Percentiles rank a stretch among this genome's conserved stretches.
phyloP scores from a whole-genome alignment of 2,329 filamentous ascomycete genomes.

The Exophiala oligosperma region DNA sequence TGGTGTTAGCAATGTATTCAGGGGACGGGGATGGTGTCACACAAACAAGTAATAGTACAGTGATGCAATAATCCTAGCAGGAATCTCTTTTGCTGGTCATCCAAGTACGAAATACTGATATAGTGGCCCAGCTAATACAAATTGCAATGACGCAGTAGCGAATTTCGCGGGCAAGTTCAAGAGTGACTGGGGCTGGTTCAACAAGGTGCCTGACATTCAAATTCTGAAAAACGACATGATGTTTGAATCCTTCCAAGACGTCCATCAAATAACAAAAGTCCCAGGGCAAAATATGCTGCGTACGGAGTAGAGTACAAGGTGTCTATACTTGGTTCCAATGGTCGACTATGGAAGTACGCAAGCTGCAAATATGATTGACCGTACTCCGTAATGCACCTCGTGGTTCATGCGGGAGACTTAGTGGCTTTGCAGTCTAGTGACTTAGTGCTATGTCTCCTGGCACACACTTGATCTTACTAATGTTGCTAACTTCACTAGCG shows the following conservation, averaged over 20 bases:
- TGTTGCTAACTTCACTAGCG: no score
- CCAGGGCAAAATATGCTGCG: neutral
- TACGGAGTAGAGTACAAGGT: neutral
- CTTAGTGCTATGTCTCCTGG: neutral
- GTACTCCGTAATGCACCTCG: no score
- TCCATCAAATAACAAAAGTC: conserved; percentile 26
- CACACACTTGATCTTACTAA: no score
- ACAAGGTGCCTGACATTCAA: conserved; percentile 53
- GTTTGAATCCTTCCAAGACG: conserved; percentile 46
- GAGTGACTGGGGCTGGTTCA: conserved; percentile 51
- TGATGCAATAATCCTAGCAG: conserved; percentile 1
- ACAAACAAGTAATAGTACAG: conserved; percentile 1
- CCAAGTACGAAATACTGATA: conserved; percentile 24
- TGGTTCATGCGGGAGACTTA: neutral
- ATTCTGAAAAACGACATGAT: conserved; percentile 44
- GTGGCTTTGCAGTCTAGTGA: neutral
- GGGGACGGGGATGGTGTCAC: neutral
- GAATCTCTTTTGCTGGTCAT: conserved; percentile 9
- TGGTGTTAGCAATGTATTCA: neutral
- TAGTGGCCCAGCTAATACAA: conserved; percentile 40
- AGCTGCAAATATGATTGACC: no score
- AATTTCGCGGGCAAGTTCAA: conserved; percentile 52
- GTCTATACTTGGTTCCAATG: neutral
- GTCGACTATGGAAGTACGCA: no score
- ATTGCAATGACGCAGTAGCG: conserved; percentile 53